Percentiles rank a stretch among this genome's conserved stretches.
These are phyloP conservation scores for Catharanthus roseus DNA, from an alignment of 257 asterid genomes.

Conservation along the genomic window DNA sequence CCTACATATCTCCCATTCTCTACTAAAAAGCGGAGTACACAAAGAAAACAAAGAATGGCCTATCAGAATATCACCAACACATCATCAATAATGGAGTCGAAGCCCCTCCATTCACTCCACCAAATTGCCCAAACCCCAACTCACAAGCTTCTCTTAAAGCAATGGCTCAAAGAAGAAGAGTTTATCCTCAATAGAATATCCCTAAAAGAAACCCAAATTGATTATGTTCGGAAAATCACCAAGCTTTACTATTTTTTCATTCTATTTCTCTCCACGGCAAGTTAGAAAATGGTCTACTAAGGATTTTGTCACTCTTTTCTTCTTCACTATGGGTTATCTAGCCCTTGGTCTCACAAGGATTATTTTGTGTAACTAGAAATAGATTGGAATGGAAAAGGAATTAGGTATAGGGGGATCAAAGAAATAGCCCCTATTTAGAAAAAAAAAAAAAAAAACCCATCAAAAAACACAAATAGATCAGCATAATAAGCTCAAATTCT, in stretches of 20 bases:
- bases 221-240: constrained; percentile 56
- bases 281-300: constrained; percentile 68
- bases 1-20: constrained; percentile 4
- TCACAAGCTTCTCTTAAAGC: constrained; percentile 89
- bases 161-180: constrained; percentile 90
- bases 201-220: too few relatives aligned
- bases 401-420: neutral
- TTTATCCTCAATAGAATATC: constrained; percentile 74
- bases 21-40: neutral
- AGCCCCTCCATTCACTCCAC: constrained; percentile 65
- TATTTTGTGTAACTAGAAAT: constrained; percentile 43
- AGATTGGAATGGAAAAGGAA: neutral
- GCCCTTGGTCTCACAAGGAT: constrained; percentile 58
- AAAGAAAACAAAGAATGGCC: constrained; percentile 35
- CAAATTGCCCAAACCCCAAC: constrained; percentile 74
- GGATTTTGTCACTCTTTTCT: too few relatives aligned
- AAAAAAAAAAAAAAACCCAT: too few relatives aligned
- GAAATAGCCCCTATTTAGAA: constrained; percentile 47
- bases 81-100: constrained; percentile 43
- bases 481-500: constrained; percentile 10
- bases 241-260: constrained; percentile 80
- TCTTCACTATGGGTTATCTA: constrained; percentile 57
- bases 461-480: constrained; percentile 18
- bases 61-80: constrained; percentile 14
- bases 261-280: constrained; percentile 75